Evolutionary conservation across 169 alveolate genomes (phyloP).

Genomic region (Fabrea salina): DNA sequence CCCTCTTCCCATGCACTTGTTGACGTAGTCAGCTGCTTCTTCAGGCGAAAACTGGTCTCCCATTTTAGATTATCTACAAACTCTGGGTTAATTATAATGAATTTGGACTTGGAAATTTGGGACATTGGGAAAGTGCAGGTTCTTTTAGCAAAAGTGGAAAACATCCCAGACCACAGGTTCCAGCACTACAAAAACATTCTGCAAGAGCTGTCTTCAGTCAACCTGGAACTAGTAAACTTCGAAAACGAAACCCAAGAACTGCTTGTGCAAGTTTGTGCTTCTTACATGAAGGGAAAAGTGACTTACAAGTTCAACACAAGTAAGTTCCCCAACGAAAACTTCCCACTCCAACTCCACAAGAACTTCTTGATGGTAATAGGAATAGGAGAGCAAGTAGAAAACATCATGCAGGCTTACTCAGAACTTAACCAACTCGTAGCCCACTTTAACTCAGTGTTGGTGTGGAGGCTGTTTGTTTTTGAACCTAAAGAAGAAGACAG

Average conservation of each 20-base stretch:
- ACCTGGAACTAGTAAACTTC: background rate
- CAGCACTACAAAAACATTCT: background rate
- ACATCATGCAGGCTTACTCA: constrained; percentile 1
- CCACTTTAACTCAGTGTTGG: too few relatives aligned
- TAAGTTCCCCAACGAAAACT: background rate
- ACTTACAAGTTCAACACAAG: background rate
- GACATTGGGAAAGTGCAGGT: constrained; percentile 1
- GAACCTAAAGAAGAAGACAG: constrained; percentile 24
- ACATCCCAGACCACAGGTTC: background rate
- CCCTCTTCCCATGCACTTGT: too few relatives aligned
- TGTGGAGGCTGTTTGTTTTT: constrained; percentile 14
- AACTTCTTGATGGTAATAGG: background rate
- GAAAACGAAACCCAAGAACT: background rate
- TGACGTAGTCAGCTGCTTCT: too few relatives aligned
- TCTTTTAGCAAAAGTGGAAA: background rate
- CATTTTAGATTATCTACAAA: too few relatives aligned
- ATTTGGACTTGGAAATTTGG: background rate
- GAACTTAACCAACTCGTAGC: too few relatives aligned
- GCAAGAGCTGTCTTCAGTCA: background rate
- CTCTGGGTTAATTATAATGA: too few relatives aligned
- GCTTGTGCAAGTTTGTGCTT: too few relatives aligned
- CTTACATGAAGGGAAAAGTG: background rate
- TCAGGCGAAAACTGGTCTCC: too few relatives aligned
- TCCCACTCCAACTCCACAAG: constrained; percentile 9
- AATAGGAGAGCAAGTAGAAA: background rate